A percentile compares a stretch with the other conserved stretches of the same genome.
Conservation (phyloP, 306 rosid species). For the Castanospermum australe region DNA sequence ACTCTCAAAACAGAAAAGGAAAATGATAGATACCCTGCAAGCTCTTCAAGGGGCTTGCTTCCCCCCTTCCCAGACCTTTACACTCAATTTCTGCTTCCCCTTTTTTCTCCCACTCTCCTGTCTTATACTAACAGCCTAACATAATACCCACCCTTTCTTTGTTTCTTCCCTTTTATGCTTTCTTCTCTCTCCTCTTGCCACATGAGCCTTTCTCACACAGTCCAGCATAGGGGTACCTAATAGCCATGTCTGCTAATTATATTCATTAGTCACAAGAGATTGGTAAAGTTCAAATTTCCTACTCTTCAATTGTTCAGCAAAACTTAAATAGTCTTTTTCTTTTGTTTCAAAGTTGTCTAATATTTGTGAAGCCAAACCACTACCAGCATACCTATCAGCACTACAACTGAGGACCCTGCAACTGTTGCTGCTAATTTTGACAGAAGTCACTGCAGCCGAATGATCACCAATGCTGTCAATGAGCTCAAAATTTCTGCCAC, state of each 20-base stretch:
- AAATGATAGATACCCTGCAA: too few relatives aligned
- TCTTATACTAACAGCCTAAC: too few relatives aligned
- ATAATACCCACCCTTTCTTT: too few relatives aligned
- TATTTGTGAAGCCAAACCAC: conserved; percentile 24
- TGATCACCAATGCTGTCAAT: conserved; percentile 60
- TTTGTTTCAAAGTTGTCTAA: conserved; percentile 6
- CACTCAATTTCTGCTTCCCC: too few relatives aligned
- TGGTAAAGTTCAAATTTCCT: conserved; percentile 1
- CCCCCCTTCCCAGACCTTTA: too few relatives aligned
- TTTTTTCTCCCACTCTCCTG: too few relatives aligned
- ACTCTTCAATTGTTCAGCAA: conserved; percentile 2
- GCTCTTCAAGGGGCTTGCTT: too few relatives aligned
- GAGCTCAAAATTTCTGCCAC: conserved; percentile 72
- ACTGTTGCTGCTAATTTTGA: conserved; percentile 49
- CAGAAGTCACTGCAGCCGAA: conserved; percentile 75
- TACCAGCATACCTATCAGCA: conserved; percentile 60
- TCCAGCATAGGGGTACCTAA: too few relatives aligned
- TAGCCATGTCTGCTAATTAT: background rate
- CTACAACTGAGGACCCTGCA: conserved; percentile 65
- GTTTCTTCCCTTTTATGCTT: too few relatives aligned
- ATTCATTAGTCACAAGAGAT: background rate
- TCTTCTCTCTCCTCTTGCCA: too few relatives aligned
- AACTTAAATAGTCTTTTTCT: background rate
- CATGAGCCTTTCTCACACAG: too few relatives aligned
- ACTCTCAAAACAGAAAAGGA: too few relatives aligned